Percentiles rank a stretch among this genome's conserved stretches.
These are phyloP conservation scores for Ochetophila trinervis DNA, from an alignment of 306 rosid species.

Conservation along the genomic window DNA sequence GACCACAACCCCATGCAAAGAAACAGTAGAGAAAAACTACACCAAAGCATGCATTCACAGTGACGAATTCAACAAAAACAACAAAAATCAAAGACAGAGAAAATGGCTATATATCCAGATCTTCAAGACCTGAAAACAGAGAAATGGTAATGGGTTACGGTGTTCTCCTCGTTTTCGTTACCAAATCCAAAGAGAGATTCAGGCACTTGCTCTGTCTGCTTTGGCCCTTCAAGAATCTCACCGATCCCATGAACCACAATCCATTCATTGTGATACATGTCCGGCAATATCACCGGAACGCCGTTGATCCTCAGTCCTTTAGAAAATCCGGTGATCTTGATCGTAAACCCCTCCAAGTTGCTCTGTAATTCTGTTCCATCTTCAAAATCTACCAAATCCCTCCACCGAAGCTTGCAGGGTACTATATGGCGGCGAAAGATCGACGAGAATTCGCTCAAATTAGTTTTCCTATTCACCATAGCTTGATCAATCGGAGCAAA, in stretches of 20 bases:
- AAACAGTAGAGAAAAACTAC: too few relatives aligned
- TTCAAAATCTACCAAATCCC: constrained; percentile 25
- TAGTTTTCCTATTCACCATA: constrained; percentile 4
- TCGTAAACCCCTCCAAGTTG: constrained; percentile 30
- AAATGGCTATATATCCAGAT: constrained; percentile 6
- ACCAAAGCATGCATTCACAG: too few relatives aligned
- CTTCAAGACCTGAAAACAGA: constrained; percentile 30
- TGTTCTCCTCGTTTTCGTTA: not conserved
- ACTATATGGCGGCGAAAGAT: constrained; percentile 44
- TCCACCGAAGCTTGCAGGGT: constrained; percentile 54
- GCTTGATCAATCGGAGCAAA: constrained; percentile 41
- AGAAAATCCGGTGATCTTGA: constrained; percentile 28
- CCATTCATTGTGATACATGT: constrained; percentile 34
- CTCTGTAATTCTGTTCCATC: constrained; percentile 38
- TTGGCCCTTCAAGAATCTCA: constrained; percentile 24
- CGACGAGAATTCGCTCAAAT: constrained; percentile 21
- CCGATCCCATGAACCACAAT: constrained; percentile 40
- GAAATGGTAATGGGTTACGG: constrained; percentile 31
- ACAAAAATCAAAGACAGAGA: not conserved
- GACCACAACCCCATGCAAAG: too few relatives aligned
- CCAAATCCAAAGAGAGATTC: constrained; percentile 13
- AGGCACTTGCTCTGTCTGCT: not conserved
- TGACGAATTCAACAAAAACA: not conserved
- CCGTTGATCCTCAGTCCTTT: constrained; percentile 36
- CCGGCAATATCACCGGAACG: constrained; percentile 34